Conservation (phyloP, 108 stramenopile species). For the Tribonema minus region DNA sequence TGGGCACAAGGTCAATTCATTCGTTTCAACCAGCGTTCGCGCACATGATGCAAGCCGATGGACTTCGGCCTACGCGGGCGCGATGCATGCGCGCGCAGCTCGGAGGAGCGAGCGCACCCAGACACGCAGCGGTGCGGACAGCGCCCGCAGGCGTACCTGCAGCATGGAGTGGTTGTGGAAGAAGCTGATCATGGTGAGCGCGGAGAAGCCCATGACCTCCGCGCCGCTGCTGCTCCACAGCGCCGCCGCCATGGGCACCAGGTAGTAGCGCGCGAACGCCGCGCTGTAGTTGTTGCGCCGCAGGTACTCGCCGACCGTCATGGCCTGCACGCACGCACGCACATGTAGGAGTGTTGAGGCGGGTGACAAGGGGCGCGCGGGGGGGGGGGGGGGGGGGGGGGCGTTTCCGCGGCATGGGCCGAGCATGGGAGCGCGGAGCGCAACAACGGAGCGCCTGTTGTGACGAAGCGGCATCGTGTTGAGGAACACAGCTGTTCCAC, state of each 20-base stretch:
- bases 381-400: neutral
- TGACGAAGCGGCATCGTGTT: no score
- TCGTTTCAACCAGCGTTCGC: no score
- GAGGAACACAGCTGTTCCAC: no score
- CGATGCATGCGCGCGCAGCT: neutral
- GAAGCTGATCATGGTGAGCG: constrained; percentile 74
- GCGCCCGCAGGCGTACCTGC: constrained; percentile 52
- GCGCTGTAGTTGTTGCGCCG: constrained; percentile 64
- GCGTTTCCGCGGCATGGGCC: neutral
- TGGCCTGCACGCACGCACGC: constrained; percentile 26
- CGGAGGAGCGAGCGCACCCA: no score
- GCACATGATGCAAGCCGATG: no score
- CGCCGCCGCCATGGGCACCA: constrained; percentile 92
- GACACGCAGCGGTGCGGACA: constrained; percentile 85
- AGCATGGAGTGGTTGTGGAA: constrained; percentile 92
- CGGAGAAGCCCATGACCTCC: constrained; percentile 77
- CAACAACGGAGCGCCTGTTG: no score
- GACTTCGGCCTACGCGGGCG: no score
- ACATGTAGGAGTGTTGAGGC: no score
- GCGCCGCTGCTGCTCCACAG: constrained; percentile 76
- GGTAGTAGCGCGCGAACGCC: constrained; percentile 73
- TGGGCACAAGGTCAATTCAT: no score
- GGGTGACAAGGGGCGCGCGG: no score
- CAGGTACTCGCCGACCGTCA: constrained; percentile 81
- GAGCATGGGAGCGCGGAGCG: no score